Evolutionary conservation across 1,284 basidiomycete species (phyloP).

Genomic region (Mycosarcoma mackinlayi): DNA sequence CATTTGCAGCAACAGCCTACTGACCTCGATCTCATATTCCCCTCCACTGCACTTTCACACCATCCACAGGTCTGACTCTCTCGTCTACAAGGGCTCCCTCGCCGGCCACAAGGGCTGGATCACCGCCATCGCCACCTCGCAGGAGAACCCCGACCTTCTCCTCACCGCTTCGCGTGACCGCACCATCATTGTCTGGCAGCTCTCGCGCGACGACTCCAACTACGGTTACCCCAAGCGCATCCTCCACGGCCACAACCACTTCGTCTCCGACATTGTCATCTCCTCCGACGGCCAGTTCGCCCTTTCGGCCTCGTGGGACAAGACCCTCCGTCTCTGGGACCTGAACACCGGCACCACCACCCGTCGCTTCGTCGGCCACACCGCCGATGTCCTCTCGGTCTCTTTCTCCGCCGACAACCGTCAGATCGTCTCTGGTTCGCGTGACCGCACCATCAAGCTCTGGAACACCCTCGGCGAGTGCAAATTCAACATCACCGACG

Average conservation of each 20-base stretch:
- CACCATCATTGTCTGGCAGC: constrained; percentile 99
- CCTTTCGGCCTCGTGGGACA: constrained; percentile 99
- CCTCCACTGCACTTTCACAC: not conserved
- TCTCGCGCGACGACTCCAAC: constrained; percentile 86
- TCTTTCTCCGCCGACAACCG: constrained; percentile 69
- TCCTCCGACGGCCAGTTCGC: constrained; percentile 97
- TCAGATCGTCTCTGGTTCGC: constrained; percentile 97
- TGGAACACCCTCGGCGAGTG: constrained; percentile 99
- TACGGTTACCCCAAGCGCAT: constrained; percentile 79
- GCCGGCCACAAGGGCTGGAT: constrained; percentile 95
- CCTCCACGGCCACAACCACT: constrained; percentile 99
- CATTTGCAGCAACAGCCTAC: not conserved
- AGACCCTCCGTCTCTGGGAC: constrained; percentile 98
- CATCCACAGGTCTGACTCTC: constrained; percentile 56
- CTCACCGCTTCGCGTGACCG: constrained; percentile 98
- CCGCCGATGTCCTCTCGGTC: constrained; percentile 89
- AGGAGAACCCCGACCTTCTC: constrained; percentile 96
- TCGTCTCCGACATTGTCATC: constrained; percentile 95
- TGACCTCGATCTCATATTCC: constrained; percentile 6
- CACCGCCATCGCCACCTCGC: constrained; percentile 91
- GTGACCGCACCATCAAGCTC: constrained; percentile 96
- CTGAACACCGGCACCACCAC: constrained; percentile 68
- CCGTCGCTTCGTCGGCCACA: constrained; percentile 94
- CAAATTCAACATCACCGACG: constrained; percentile 99
- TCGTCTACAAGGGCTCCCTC: constrained; percentile 73